A percentile compares a stretch with the other conserved stretches of the same genome.
These are phyloP conservation scores for Polytrichum commune DNA, from an alignment of 225 moss, liverwort and hornwort genomes.

Conservation along the genomic window DNA sequence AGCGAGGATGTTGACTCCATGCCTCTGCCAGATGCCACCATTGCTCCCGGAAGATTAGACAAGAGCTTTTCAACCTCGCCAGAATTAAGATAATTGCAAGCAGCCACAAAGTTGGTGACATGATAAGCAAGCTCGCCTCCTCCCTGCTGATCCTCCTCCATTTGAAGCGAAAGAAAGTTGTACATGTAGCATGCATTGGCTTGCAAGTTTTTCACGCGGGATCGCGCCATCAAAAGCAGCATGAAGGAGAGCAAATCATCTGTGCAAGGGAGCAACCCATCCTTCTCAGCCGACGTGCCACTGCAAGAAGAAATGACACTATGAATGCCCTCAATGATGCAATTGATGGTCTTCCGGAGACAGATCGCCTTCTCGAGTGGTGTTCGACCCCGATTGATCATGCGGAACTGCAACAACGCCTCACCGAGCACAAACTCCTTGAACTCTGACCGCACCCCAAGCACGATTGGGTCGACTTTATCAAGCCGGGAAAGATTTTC, in stretches of 20 bases:
- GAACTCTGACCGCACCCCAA: conserved; percentile 54
- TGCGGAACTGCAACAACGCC: conserved; percentile 47
- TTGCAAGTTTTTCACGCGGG: conserved; percentile 52
- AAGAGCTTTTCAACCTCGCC: conserved; percentile 51
- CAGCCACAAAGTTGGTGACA: conserved; percentile 58
- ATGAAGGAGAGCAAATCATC: conserved; percentile 62
- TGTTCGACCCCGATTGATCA: conserved; percentile 50
- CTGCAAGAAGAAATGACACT: conserved; percentile 51
- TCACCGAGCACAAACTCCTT: conserved; percentile 60
- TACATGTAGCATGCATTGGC: conserved; percentile 66
- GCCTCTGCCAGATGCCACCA: neutral
- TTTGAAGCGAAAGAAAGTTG: conserved; percentile 45
- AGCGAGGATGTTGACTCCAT: conserved; percentile 4
- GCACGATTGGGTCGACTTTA: conserved; percentile 52
- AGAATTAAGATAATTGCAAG: conserved; percentile 50
- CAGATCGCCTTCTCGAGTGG: conserved; percentile 60
- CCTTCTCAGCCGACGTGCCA: conserved; percentile 50
- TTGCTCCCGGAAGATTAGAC: conserved; percentile 18
- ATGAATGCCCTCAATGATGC: conserved; percentile 58
- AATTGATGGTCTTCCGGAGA: conserved; percentile 52
- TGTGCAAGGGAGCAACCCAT: conserved; percentile 54
- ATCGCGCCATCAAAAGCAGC: conserved; percentile 54
- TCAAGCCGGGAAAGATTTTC: conserved; percentile 42
- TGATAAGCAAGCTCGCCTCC: conserved; percentile 58
- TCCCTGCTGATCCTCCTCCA: conserved; percentile 35